Evolutionary conservation across 306 rosid species (phyloP).

Genomic region (Quercus suber): DNA sequence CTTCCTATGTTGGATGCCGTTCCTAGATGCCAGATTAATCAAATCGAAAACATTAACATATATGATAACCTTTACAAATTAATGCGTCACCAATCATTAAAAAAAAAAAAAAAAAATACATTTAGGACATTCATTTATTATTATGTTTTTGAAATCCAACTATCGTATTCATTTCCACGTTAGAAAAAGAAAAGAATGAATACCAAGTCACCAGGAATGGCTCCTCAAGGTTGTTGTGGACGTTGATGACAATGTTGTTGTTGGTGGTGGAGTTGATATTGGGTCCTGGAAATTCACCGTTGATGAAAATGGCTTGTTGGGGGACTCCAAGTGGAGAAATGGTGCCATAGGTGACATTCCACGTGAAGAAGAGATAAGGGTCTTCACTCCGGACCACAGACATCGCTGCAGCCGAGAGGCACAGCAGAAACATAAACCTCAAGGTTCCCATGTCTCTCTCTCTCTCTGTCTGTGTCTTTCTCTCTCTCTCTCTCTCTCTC

Average conservation of each 20-base stretch:
- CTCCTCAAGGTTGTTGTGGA: conserved; percentile 77
- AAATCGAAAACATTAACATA: neutral
- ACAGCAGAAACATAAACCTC: conserved; percentile 25
- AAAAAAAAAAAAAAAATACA: no score
- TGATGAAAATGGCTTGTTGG: conserved; percentile 86
- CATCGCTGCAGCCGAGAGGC: conserved; percentile 31
- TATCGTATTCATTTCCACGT: no score
- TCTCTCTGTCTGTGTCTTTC: no score
- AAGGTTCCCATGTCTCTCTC: conserved; percentile 22
- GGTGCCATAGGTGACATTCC: conserved; percentile 79
- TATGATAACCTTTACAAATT: neutral
- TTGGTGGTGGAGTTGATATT: conserved; percentile 75
- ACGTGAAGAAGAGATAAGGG: conserved; percentile 62
- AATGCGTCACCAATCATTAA: no score
- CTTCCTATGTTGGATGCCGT: conserved; percentile 75
- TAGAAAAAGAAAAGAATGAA: no score
- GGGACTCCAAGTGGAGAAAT: conserved; percentile 76
- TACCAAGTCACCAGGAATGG: conserved; percentile 75
- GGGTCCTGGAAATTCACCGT: conserved; percentile 77
- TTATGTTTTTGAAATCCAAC: no score
- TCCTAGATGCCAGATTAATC: conserved; percentile 24
- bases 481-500: neutral
- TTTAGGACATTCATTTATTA: no score
- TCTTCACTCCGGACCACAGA: conserved; percentile 45
- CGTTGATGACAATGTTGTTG: conserved; percentile 62